Percentiles rank a stretch among this genome's conserved stretches.
Evolutionary conservation across 768 basidiomycete genomes (phyloP).

Genomic region (Suillus tomentosus): DNA sequence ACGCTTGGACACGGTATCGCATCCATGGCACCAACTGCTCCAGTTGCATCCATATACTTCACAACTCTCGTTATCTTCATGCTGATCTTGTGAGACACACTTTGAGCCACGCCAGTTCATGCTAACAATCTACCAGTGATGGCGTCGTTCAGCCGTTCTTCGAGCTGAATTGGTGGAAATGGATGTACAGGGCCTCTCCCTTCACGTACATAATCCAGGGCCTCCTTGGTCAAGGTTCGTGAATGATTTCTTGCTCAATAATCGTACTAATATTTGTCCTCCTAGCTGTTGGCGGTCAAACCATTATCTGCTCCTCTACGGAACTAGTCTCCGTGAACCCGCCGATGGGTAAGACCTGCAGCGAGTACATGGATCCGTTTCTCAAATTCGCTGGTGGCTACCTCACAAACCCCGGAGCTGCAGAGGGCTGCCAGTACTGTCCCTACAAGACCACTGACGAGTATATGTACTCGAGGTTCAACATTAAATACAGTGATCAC

Average conservation of each 20-base stretch:
- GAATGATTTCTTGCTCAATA: too few species aligned
- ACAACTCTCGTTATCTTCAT: constrained; percentile 63
- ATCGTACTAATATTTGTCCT: not conserved
- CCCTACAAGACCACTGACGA: constrained; percentile 56
- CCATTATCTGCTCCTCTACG: constrained; percentile 53
- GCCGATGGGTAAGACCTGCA: constrained; percentile 49
- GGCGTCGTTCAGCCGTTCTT: constrained; percentile 68
- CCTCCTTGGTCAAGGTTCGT: constrained; percentile 47
- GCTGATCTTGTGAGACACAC: constrained; percentile 45
- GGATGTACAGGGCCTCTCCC: constrained; percentile 64
- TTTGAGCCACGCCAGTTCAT: not conserved
- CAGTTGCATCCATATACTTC: constrained; percentile 60
- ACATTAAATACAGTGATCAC: constrained; percentile 55
- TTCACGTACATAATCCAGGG: constrained; percentile 59
- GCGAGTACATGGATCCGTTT: constrained; percentile 45
- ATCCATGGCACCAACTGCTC: constrained; percentile 58
- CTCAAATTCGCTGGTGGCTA: constrained; percentile 48
- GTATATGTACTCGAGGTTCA: constrained; percentile 48
- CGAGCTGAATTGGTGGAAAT: constrained; percentile 69
- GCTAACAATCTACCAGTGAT: constrained; percentile 29
- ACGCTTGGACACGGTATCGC: constrained; percentile 62
- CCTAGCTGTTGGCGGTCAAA: constrained; percentile 50
- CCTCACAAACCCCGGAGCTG: constrained; percentile 40
- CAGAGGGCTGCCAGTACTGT: constrained; percentile 53
- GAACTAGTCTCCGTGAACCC: constrained; percentile 63